Evolutionary conservation across 2,329 filamentous ascomycete genomes (phyloP).

Genomic region (Colletotrichum trifolii): DNA sequence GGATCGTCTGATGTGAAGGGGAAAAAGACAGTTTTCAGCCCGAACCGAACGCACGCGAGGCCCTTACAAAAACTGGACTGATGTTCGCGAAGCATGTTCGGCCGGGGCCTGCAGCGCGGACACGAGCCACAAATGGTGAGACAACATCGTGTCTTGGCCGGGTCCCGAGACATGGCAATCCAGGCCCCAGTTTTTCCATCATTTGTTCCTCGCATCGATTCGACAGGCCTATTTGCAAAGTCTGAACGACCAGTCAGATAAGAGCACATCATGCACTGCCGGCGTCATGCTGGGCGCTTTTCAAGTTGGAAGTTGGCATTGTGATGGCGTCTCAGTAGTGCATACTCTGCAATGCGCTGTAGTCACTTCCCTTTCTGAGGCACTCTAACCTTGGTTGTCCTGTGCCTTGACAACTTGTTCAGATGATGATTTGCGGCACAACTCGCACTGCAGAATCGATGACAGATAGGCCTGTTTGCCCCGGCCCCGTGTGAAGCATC

Average conservation of each 20-base stretch:
- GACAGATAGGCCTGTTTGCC: no score
- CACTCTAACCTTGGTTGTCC: no score
- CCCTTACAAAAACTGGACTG: constrained; percentile 2
- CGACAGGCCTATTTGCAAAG: constrained; percentile 5
- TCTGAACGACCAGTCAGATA: constrained; percentile 4
- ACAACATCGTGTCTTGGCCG: constrained; percentile 27
- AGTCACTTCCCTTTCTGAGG: no score
- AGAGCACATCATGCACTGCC: not conserved
- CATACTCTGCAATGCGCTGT: no score
- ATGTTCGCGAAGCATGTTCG: constrained; percentile 33
- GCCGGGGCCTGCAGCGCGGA: constrained; percentile 26
- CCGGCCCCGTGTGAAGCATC: no score
- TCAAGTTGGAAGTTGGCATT: not conserved
- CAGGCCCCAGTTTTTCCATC: constrained; percentile 25
- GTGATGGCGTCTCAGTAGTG: not conserved
- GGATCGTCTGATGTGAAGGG: constrained; percentile 25
- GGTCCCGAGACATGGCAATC: constrained; percentile 26
- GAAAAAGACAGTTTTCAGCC: not conserved
- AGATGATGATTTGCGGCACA: no score
- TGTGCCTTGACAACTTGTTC: no score
- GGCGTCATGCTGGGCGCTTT: not conserved
- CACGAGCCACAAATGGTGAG: constrained; percentile 33
- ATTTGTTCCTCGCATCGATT: constrained; percentile 16
- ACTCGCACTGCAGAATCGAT: no score
- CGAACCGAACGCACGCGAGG: constrained; percentile 17